Conservation (phyloP, 2,329 filamentous ascomycete genomes). For the Xenoacremonium recifei region DNA sequence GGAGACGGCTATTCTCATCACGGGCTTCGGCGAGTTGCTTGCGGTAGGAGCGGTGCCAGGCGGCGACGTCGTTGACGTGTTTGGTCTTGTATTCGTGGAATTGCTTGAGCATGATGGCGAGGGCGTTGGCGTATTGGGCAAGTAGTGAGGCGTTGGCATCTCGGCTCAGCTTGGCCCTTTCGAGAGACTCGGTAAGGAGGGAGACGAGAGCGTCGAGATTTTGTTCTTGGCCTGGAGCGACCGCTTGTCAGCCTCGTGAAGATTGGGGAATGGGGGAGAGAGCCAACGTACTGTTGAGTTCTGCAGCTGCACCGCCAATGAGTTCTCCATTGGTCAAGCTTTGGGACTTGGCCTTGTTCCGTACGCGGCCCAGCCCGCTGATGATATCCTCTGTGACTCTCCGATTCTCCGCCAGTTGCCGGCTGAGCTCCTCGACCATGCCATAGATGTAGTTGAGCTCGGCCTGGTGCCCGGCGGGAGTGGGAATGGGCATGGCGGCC, state of each 20-base stretch:
- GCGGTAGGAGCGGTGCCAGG: conserved; percentile 67
- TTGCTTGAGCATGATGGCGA: conserved; percentile 59
- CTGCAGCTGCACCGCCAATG: conserved; percentile 53
- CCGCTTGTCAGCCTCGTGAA: conserved; percentile 2
- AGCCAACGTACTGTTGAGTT: conserved; percentile 50
- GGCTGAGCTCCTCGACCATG: conserved; percentile 66
- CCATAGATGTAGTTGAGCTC: conserved; percentile 67
- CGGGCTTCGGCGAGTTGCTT: conserved; percentile 64
- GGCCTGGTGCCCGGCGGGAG: conserved; percentile 65
- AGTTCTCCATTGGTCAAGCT: conserved; percentile 58
- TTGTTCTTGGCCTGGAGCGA: conserved; percentile 49
- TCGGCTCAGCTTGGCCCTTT: conserved; percentile 58
- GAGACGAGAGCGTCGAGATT: conserved; percentile 63
- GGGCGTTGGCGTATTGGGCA: conserved; percentile 55
- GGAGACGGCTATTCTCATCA: conserved; percentile 60
- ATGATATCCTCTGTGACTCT: conserved; percentile 63
- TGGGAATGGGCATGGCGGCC: conserved; percentile 51
- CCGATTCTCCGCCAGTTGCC: conserved; percentile 61
- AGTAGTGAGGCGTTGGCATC: conserved; percentile 60
- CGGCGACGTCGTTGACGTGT: conserved; percentile 58
- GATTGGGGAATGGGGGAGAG: not conserved
- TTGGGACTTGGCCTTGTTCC: conserved; percentile 52
- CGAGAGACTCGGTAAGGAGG: conserved; percentile 59
- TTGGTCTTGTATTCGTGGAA: conserved; percentile 66
- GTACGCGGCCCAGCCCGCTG: conserved; percentile 59